Base-by-base conservation (phyloP, 2,329 filamentous ascomycete genomes). In the Xylaria sp. region DNA sequence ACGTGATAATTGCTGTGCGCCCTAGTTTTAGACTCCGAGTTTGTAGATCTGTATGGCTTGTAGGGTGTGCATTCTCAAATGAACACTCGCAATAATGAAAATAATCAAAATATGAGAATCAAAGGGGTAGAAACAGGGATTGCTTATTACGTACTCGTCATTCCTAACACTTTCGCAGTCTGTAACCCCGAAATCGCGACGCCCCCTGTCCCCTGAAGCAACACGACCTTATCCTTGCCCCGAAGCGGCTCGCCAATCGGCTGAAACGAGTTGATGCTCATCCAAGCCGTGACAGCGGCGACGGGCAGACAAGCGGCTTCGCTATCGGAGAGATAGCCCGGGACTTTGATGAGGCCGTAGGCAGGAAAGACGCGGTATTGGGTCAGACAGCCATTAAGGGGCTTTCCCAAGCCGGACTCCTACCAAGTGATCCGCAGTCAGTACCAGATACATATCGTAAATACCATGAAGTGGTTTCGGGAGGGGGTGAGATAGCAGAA, bases 211-310 rank as follows among this genome's bases (percentile, higher is more conserved):
- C 86, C 86, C 71, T 87, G 85, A 3, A 87, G 75, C 15, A 88
- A 74, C 5, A 87, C 81, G 1, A 79, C 79, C 68, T 83, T 79
- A 3, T 79, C 80, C 57, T 76, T 71, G 0, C 84, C 84, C 1
- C 83, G 82, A 3, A 75, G 44, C 22, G 82, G 81, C 58, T 85
- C 78, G 0, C 86, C 86, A 0, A 86, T 73, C 0, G 86, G 85
- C 29, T 85, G 80, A 79, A 88, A 85, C 51, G 86, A 84, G 76
- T 90, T 90, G 71, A 91, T 80, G 9, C 85, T 81, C 85, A 88
- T 90, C 87, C 87, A 90, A 0, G 89, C 88, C 1, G 89, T 90
- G 33, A 90, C 81, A 1, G 82, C 83, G 0, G 88, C 87, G 67
- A 90, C 86, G 7, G 89, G 87, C 5, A 91, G 74, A 49, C 86